Conservation (phyloP, 768 basidiomycete species). For the Agaricus sinodeliciosus region DNA sequence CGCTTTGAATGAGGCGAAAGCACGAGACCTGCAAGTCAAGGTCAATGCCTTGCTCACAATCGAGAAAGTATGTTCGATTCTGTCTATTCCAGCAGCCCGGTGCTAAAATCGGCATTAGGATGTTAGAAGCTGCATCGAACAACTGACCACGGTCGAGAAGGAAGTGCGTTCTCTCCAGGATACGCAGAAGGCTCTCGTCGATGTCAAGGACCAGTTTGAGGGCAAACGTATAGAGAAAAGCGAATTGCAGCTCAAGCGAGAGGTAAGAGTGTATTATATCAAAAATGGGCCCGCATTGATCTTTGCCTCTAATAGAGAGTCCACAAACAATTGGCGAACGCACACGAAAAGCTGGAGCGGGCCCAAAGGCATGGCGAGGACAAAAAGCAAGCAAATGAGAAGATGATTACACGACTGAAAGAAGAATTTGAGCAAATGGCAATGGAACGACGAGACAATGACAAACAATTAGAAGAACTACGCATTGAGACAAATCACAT, state of each 20-base stretch:
- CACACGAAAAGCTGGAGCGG: slow-evolving; percentile 75
- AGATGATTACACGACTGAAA: slow-evolving; percentile 70
- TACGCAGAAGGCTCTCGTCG: slow-evolving; percentile 60
- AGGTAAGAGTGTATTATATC: slow-evolving; percentile 34
- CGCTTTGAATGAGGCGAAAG: slow-evolving; percentile 61
- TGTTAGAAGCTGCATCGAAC: slow-evolving; percentile 63
- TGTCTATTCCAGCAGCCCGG: background rate
- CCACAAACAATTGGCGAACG: slow-evolving; percentile 74
- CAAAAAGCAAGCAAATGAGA: slow-evolving; percentile 64
- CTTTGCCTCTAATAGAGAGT: slow-evolving; percentile 49
- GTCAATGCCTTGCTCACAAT: slow-evolving; percentile 63
- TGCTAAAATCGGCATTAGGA: slow-evolving; percentile 38
- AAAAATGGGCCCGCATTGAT: background rate
- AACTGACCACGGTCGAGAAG: slow-evolving; percentile 67
- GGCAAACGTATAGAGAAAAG: slow-evolving; percentile 70
- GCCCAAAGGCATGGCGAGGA: slow-evolving; percentile 78
- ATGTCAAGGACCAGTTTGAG: slow-evolving; percentile 62
- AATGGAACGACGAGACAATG: slow-evolving; percentile 68
- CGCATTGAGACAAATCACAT: slow-evolving; percentile 63
- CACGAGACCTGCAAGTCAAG: slow-evolving; percentile 71
- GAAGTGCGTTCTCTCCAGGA: slow-evolving; percentile 58
- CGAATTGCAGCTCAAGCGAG: slow-evolving; percentile 59
- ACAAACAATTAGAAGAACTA: slow-evolving; percentile 72
- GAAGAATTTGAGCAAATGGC: slow-evolving; percentile 77
- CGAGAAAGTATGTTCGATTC: slow-evolving; percentile 50